phyloP scores from a whole-genome alignment of 768 basidiomycete genomes.

The Grammothele lineata region DNA sequence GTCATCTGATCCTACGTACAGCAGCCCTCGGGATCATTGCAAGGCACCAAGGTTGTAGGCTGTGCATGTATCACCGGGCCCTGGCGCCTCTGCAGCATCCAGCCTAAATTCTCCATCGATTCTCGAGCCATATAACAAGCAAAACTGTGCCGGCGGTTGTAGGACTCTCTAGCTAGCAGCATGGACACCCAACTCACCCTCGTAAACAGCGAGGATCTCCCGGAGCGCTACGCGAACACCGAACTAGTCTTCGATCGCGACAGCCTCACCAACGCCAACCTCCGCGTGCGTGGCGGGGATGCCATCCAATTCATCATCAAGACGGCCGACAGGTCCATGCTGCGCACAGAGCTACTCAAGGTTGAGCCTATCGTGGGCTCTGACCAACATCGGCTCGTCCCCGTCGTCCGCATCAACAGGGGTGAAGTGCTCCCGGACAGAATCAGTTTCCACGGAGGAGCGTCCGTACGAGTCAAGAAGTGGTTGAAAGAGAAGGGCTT shows the following conservation, averaged over 20 bases:
- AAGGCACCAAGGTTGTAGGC: no score
- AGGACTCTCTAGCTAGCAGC: no score
- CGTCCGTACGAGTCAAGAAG: not conserved
- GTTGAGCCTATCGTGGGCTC: not conserved
- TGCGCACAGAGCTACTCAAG: not conserved
- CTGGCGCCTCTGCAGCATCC: no score
- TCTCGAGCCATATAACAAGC: no score
- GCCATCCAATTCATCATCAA: not conserved
- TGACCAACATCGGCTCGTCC: not conserved
- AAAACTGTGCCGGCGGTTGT: no score
- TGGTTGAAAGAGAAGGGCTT: constrained; percentile 4
- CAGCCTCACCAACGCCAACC: constrained; percentile 4
- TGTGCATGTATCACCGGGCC: no score
- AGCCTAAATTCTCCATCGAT: no score
- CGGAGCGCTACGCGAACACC: constrained; percentile 5
- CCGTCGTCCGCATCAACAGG: constrained; percentile 2
- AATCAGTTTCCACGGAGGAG: not conserved
- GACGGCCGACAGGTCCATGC: not conserved
- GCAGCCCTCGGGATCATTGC: no score
- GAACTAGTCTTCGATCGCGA: constrained; percentile 1
- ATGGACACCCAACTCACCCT: constrained; percentile 7
- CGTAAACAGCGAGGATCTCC: constrained; percentile 1
- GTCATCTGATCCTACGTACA: no score
- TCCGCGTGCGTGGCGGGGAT: not conserved
- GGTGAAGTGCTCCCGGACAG: constrained; percentile 1